These are phyloP conservation scores for Erysimum cheiranthoides DNA, from an alignment of 345 rosid genomes.

Conservation along the genomic window DNA sequence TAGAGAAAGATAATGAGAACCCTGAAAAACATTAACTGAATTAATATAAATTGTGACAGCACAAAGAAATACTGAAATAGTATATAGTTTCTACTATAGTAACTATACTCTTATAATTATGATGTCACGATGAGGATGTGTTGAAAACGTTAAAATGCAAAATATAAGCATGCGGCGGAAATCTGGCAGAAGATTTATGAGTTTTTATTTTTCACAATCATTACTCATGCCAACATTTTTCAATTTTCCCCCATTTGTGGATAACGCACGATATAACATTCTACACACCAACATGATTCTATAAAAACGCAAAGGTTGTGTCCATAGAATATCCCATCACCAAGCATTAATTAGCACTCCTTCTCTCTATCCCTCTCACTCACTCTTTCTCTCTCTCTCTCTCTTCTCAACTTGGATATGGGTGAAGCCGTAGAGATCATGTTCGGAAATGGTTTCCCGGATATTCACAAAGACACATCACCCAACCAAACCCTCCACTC, in stretches of 20 bases:
- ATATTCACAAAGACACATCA: conserved; percentile 51
- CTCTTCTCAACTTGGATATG: conserved; percentile 45
- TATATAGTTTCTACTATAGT: not conserved
- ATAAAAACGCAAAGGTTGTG: conserved; percentile 38
- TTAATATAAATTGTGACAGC: not conserved
- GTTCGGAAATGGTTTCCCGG: conserved; percentile 56
- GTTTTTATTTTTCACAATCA: conserved; percentile 33
- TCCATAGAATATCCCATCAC: conserved; percentile 37
- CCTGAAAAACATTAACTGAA: not conserved
- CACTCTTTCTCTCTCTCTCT: not conserved
- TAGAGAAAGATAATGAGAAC: not conserved
- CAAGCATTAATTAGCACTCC: conserved; percentile 28
- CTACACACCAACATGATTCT: conserved; percentile 23
- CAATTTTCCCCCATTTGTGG: conserved; percentile 8
- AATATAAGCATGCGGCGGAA: conserved; percentile 39
- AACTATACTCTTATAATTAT: conserved; percentile 20
- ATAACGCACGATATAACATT: conserved; percentile 21
- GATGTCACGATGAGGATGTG: conserved; percentile 39
- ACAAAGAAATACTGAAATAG: not conserved
- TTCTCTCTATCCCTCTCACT: not conserved
- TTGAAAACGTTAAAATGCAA: conserved; percentile 27
- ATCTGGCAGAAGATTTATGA: conserved; percentile 29
- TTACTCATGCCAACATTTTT: conserved; percentile 38
- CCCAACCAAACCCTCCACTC: conserved; percentile 42
- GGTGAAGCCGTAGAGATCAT: conserved; percentile 77